A percentile compares a stretch with the other conserved stretches of the same genome.
Evolutionary conservation across 352 stramenopile species (phyloP).

Genomic region (Globisporangium yorkense): DNA sequence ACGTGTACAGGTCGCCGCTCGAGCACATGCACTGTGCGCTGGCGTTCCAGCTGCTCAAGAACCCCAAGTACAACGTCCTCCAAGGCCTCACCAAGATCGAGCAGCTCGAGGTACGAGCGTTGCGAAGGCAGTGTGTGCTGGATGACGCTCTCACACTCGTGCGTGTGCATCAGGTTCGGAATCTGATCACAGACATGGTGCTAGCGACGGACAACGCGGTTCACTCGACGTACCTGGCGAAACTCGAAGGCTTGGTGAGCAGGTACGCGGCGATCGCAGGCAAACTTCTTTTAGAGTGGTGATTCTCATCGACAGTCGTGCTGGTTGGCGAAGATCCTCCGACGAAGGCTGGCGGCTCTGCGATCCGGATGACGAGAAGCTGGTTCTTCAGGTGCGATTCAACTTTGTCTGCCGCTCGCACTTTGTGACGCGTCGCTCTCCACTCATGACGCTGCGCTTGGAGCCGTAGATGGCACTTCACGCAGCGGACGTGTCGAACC

Average conservation of each 20-base stretch:
- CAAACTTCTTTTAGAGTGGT: background rate
- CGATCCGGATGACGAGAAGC: constrained; percentile 61
- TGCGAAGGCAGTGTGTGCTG: background rate
- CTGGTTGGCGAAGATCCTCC: constrained; percentile 1
- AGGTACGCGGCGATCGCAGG: constrained; percentile 18
- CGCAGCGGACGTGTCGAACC: constrained; percentile 93
- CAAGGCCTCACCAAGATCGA: constrained; percentile 66
- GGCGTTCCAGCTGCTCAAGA: constrained; percentile 73
- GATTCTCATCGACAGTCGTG: background rate
- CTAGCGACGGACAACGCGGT: constrained; percentile 86
- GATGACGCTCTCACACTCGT: background rate
- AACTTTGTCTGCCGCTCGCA: background rate
- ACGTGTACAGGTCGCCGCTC: constrained; percentile 77
- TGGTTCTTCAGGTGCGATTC: constrained; percentile 44
- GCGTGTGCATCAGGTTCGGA: constrained; percentile 35
- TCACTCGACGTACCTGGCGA: constrained; percentile 70
- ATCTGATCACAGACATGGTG: constrained; percentile 81
- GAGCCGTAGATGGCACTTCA: constrained; percentile 66
- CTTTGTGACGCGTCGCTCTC: background rate
- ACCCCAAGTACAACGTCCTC: constrained; percentile 64
- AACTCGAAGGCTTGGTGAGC: constrained; percentile 67
- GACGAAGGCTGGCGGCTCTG: constrained; percentile 47
- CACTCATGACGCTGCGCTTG: background rate
- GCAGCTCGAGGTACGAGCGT: constrained; percentile 53
- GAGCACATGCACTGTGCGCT: constrained; percentile 86